Base-by-base conservation (phyloP, 352 stramenopile genomes). In the Pythium sukuiense region DNA sequence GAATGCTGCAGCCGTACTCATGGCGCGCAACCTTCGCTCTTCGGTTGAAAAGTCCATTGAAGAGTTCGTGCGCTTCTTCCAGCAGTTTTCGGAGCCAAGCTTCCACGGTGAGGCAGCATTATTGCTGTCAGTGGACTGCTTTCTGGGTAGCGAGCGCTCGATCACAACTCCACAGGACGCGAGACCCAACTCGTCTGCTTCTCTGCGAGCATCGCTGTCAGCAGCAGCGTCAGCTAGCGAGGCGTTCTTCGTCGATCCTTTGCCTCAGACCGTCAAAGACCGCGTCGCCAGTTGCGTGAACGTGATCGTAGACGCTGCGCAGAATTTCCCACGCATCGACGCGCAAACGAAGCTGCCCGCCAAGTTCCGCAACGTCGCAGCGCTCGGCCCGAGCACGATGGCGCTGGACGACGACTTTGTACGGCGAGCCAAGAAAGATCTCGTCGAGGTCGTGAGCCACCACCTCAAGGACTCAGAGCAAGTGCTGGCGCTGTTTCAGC, bases 291-390 rank as follows among this genome's bases (percentile, higher is more conserved):
- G 67, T 41, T 95, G 83, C 45, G 60, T 93, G 26, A 79, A 82
- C 37, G 60, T 80, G 12, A 79, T 95, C 54, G 85, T 94, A n/a
- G 85, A 94, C 50, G 83, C 90, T 0, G 83, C 86, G 3, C 88
- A 96, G 52, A 79, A 81, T n/a, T 97, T 97, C 54, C 87, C 90
- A n/a, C 85, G 90, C 29, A 90, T 97, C 57, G 92, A 98, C 43
- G 62, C 78, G 6, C 88, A 91, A 64, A 93, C 87, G 7, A 91
- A 82, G 63, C 69, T 93, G 7, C 87, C 88, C 1, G n/a, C 61
- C 0, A 80, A 80, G 46, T 80, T 96, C 29, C 77, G 80, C 1
- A 91, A 74, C 20, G 58, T 81, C 2, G 72, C 78, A 7, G 77
- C 80, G 6, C 76, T 97, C n/a, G 89, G 90, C 2, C 88, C 89